Evolutionary conservation across 495 filamentous ascomycete species (phyloP), one percentile per base, ranked within the genome.

Genomic region (Hypomontagnella monticulosa): DNA sequence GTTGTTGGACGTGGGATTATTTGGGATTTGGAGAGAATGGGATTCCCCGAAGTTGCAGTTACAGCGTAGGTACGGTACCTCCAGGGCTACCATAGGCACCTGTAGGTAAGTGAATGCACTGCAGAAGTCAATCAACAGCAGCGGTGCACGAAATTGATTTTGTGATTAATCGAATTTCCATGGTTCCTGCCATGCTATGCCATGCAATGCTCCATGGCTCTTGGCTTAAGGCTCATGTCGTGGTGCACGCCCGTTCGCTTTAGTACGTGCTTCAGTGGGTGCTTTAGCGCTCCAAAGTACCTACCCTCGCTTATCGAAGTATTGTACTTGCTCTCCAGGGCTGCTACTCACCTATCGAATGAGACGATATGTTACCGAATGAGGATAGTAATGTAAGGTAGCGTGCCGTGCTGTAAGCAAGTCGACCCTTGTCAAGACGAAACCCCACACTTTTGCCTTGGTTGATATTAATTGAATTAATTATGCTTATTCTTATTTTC

Each of bases 21-120:
- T 6, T 27, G 23, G 23, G 23, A 27, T 27, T n/a, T 27, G 23
- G 37, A 4, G 19, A 11, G 57, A 37, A 68, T 68, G 59, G 65
- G 65, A 68, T 58, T 63, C 53, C 58, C 58, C 58, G 58, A 63
- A 59, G 57, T 54, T 62, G 23, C 23, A 27, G 23, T 27, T 27
- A 6, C 23, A 27, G 23, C 23, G 23, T 6, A 6, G 3, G 23
- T 6, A 6, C 23, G 23, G 23, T 27, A 27, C 23, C 23, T n/a
- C n/a, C n/a, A n/a, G n/a, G n/a, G n/a, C n/a, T n/a, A n/a, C n/a
- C n/a, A n/a, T n/a, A n/a, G n/a, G n/a, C n/a, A n/a, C n/a, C n/a
- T n/a, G n/a, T n/a, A n/a, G n/a, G n/a, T n/a, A n/a, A n/a, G n/a
- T n/a, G n/a, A 27, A 27, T 3, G 23, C 23, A 27, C 2, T 3